A percentile compares a stretch with the other conserved stretches of the same genome.
Evolutionary conservation across 371 early-diverging fungal genomes (phyloP).

Genomic region (Rhizopus sp.): DNA sequence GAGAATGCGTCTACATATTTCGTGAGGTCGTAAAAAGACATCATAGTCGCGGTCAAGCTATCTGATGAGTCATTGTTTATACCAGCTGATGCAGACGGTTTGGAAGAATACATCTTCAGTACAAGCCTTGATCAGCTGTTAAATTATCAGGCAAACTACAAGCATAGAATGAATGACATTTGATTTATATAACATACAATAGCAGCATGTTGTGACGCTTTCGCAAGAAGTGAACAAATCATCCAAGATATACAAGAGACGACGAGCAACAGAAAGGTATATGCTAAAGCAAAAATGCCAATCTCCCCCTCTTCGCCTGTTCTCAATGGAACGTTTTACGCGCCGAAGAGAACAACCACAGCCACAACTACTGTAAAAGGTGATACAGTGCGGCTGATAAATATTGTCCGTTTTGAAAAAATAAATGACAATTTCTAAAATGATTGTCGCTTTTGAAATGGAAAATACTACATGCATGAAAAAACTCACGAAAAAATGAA

Average conservation of each 20-base stretch:
- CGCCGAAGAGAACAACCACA: too few species aligned
- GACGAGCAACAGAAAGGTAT: neutral
- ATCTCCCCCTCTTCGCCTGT: too few species aligned
- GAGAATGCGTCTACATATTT: neutral
- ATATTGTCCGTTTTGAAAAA: too few species aligned
- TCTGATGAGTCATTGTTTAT: slow-evolving; percentile 3
- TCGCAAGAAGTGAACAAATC: neutral
- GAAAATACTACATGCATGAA: too few species aligned
- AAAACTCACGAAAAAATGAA: too few species aligned
- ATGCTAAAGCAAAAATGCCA: too few species aligned
- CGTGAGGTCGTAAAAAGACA: neutral
- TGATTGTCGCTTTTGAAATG: too few species aligned
- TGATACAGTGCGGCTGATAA: too few species aligned
- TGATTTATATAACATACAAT: slow-evolving; percentile 4
- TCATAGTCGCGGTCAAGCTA: slow-evolving; percentile 3
- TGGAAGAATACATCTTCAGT: neutral
- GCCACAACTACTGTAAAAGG: too few species aligned
- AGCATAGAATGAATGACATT: neutral
- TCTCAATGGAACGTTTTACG: too few species aligned
- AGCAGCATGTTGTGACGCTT: neutral
- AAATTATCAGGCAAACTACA: slow-evolving; percentile 3
- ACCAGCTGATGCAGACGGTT: slow-evolving; percentile 2
- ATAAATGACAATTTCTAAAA: too few species aligned
- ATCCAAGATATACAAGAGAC: neutral
- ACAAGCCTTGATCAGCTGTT: slow-evolving; percentile 1